Evolutionary conservation across 805 yeast species (phyloP).

Genomic region (Torulaspora quercuum): DNA sequence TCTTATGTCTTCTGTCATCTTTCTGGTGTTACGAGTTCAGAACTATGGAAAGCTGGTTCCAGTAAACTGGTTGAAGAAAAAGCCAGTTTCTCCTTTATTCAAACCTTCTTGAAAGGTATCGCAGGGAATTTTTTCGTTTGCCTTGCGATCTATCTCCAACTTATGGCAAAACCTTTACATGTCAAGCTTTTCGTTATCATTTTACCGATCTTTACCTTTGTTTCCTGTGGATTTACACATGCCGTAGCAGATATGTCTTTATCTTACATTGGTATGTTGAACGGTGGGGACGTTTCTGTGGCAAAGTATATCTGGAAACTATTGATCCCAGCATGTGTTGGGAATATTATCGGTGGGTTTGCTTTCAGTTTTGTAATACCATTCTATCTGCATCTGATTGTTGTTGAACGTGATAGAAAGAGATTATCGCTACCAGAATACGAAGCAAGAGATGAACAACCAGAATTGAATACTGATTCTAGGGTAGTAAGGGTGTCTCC

Average conservation of each 20-base stretch:
- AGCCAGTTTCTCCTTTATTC: slow-evolving; percentile 49
- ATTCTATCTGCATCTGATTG: slow-evolving; percentile 68
- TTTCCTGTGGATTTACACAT: slow-evolving; percentile 74
- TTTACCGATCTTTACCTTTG: slow-evolving; percentile 73
- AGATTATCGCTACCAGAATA: slow-evolving; percentile 60
- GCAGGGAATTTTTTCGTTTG: slow-evolving; percentile 79
- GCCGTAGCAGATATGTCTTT: slow-evolving; percentile 80
- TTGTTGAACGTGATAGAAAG: slow-evolving; percentile 67
- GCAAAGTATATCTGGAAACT: slow-evolving; percentile 69
- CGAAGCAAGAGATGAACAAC: slow-evolving; percentile 77
- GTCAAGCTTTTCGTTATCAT: slow-evolving; percentile 63
- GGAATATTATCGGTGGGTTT: slow-evolving; percentile 77
- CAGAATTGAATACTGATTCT: slow-evolving; percentile 71
- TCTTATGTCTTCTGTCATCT: slow-evolving; percentile 59
- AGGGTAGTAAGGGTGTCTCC: slow-evolving; percentile 59
- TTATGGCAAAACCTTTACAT: slow-evolving; percentile 76
- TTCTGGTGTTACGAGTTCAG: slow-evolving; percentile 47
- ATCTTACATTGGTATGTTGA: slow-evolving; percentile 61
- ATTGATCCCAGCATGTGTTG: slow-evolving; percentile 65
- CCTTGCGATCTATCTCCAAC: slow-evolving; percentile 69
- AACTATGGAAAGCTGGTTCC: slow-evolving; percentile 47
- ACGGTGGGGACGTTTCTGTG: slow-evolving; percentile 61
- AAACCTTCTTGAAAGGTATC: slow-evolving; percentile 64
- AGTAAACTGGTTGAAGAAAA: slow-evolving; percentile 43
- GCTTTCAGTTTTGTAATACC: slow-evolving; percentile 63